Evolutionary conservation across 495 filamentous ascomycete species (phyloP), one percentile per base, ranked within the genome.

Genomic region (Hypoxylon rickii): DNA sequence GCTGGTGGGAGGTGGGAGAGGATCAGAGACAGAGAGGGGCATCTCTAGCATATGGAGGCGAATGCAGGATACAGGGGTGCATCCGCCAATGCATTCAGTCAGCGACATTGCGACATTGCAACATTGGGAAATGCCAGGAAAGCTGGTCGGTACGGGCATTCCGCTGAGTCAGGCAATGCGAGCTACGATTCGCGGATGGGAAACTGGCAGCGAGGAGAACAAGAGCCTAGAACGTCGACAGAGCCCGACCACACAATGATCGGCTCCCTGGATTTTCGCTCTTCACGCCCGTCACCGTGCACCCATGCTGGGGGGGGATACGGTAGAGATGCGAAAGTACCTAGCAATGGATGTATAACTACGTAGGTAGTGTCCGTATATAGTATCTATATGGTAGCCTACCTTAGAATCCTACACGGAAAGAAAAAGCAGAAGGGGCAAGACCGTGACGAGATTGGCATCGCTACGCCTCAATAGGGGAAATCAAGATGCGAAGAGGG

Each of bases 161-260:
- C 33, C 12, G 53, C 59, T 63, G 59, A 58, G 48, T 63, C 59
- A 63, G 48, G 38, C 47, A 6, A 32, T 33, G 43, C 37, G 38
- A 10, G 37, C 32, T 15, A 31, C 41, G 11, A 57, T 52, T 53
- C 39, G 47, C 38, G 37, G 48, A 36, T 50, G 41, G 48, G 48
- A 44, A 37, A 33, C 38, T 56, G 18, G 32, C 19, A 48, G 48
- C 49, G 48, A 53, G 46, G 33, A 44, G 33, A 29, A 29, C 4
- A 46, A 38, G 42, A 48, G 59, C 48, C 59, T 54, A 54, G 59
- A 58, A 53, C 53, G 8, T 26, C 26, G 38, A 50, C 44, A 51
- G 59, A 58, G 53, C 22, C 43, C 58, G 38, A 58, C 53, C 58
- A 54, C 58, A 54, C 51, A 55, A 40, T 58, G 59, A 58, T 63